These are phyloP conservation scores for Incumbomyces delicatus DNA, from an alignment of 2,329 filamentous ascomycete genomes.

Conservation along the genomic window DNA sequence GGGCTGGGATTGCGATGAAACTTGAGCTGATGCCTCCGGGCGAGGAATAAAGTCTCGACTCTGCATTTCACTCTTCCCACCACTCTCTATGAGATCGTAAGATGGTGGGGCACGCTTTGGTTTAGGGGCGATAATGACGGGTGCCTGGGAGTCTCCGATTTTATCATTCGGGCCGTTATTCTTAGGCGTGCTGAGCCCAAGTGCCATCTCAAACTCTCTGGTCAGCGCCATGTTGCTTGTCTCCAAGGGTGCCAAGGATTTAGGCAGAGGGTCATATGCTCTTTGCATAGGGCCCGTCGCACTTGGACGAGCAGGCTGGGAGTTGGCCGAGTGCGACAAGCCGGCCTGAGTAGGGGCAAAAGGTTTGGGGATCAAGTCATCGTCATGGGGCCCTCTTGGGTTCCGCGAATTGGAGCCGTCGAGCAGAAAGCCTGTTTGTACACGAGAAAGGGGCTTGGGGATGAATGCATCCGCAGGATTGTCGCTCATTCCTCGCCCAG, in stretches of 20 bases:
- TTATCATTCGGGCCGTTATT: conserved; percentile 7
- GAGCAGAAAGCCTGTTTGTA: background rate
- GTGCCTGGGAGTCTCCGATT: background rate
- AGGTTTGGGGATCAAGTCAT: conserved; percentile 2
- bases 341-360: conserved; percentile 4
- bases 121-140: conserved; percentile 14
- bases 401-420: background rate
- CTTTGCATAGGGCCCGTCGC: background rate
- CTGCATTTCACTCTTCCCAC: background rate
- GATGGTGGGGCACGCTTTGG: conserved; percentile 8
- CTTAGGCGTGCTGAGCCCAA: conserved; percentile 8
- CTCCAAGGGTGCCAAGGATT: background rate
- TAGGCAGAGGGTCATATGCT: background rate
- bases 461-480: conserved; percentile 1
- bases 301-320: background rate
- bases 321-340: background rate
- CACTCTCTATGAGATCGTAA: conserved; percentile 5
- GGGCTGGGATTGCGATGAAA: background rate
- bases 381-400: background rate
- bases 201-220: conserved; percentile 20
- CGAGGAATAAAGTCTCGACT: background rate
- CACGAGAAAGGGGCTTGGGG: conserved; percentile 1
- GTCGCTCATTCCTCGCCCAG: conserved; percentile 2
- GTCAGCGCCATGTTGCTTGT: conserved; percentile 8
- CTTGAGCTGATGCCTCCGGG: background rate